phyloP scores from a whole-genome alignment of 352 stramenopile genomes.

The Pilasporangium apinafurcum region DNA sequence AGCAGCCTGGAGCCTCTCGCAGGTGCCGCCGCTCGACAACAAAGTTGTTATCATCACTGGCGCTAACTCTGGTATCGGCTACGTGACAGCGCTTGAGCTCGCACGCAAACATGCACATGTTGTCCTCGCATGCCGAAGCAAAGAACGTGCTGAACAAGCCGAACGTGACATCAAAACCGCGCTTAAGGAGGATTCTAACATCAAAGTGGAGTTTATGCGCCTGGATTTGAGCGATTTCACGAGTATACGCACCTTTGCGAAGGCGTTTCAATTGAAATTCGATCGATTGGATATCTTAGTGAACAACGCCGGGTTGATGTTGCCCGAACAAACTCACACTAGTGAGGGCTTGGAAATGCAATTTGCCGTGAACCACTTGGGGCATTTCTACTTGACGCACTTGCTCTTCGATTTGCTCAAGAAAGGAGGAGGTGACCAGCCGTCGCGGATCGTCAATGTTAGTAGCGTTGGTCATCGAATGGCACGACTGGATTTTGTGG shows the following conservation, averaged over 20 bases:
- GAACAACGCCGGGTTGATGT: constrained; percentile 53
- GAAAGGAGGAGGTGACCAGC: constrained; percentile 2
- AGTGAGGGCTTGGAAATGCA: constrained; percentile 39
- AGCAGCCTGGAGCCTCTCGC: constrained; percentile 8
- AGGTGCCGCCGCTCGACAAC: constrained; percentile 27
- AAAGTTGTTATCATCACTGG: constrained; percentile 75
- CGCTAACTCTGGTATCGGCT: constrained; percentile 73
- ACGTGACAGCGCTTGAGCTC: constrained; percentile 46
- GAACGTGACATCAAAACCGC: not conserved
- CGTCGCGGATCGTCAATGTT: constrained; percentile 24
- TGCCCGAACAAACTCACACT: constrained; percentile 24
- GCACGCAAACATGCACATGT: constrained; percentile 55
- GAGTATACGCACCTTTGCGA: constrained; percentile 17
- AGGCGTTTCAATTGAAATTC: constrained; percentile 25
- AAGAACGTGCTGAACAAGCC: not conserved
- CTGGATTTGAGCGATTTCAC: not conserved
- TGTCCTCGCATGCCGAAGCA: constrained; percentile 46
- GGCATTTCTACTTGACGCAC: constrained; percentile 49
- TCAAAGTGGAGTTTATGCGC: not conserved
- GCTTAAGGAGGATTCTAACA: not conserved
- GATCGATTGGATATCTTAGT: constrained; percentile 44
- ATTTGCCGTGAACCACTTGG: constrained; percentile 56
- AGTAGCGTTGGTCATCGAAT: constrained; percentile 27
- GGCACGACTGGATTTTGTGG: constrained; percentile 19
- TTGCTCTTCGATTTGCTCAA: constrained; percentile 44